Evolutionary conservation across 2,329 filamentous ascomycete species (phyloP), one percentile per base, ranked within the genome.

Genomic region (Talaromyces sp.): DNA sequence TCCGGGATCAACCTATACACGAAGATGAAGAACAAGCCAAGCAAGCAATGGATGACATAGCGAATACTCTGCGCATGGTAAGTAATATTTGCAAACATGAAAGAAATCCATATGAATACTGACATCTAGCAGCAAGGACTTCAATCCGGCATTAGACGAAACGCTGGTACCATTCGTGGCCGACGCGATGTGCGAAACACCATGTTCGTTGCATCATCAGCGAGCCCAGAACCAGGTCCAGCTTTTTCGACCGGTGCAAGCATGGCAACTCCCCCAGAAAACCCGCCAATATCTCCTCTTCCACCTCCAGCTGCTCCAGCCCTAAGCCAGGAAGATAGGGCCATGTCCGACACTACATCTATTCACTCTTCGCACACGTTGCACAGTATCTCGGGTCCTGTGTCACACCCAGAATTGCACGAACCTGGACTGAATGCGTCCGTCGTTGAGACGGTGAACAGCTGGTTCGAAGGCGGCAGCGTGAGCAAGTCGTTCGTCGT

Each of bases 181-280:
- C 89, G 95, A 63, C 85, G 95, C 71, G 93, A 98, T 72, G 91
- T 96, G 64, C 86, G 93, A 62, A 96, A 96, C 75, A 97, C 93
- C 1, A 46, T 58, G n/a, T 62, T 62, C 46, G 56, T 62, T 27
- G 31, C 60, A 35, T 53, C 60, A 54, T 57, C 60, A 11, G 50
- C 53, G 46, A 55, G 51, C 21, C 24, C 56, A 60, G 71, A 75
- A 69, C 58, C 57, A 49, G 38, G 46, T 7, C 27, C 60, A 29
- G 60, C 53, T 9, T 32, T 21, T 24, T 58, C 57, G 27, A 35
- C 53, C 50, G 50, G 51, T 38, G 56, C 31, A 49, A 41, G 43
- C 41, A 38, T 14, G 14, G 26, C 13, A 43, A 24, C 31, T 31
- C 13, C 53, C 26, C 31, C 35, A 8, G 21, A 35, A 17, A 24